A percentile compares a stretch with the other conserved stretches of the same genome.
Conservation (phyloP, 1,139 yeast species). For the Yamadazyma triangularis region DNA sequence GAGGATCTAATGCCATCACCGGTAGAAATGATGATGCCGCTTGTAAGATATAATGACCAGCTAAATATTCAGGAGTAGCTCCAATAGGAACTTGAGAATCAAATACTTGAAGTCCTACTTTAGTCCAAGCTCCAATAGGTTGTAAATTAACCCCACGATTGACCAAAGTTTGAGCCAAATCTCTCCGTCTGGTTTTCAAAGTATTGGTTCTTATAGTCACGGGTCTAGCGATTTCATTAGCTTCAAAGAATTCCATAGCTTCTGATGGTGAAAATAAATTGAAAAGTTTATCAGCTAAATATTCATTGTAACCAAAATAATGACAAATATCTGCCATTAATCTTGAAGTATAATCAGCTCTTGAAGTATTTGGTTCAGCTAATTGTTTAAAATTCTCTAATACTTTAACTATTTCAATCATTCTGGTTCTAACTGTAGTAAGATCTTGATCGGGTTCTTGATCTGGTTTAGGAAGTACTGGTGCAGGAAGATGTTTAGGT, state of each 20-base stretch:
- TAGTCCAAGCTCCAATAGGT: conserved; percentile 97
- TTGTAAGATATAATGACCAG: conserved; percentile 96
- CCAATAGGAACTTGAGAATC: conserved; percentile 99
- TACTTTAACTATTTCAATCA: conserved; percentile 94
- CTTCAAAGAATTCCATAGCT: conserved; percentile 97
- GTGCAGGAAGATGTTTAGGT: conserved; percentile 62
- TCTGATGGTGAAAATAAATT: conserved; percentile 90
- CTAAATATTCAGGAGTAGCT: conserved; percentile 97
- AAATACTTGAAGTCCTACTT: conserved; percentile 93
- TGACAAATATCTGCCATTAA: conserved; percentile 80
- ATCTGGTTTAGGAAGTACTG: conserved; percentile 60
- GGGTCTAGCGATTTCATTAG: conserved; percentile 96
- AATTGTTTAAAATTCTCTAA: conserved; percentile 82
- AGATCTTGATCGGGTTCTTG: conserved; percentile 68
- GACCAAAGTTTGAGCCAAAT: conserved; percentile 89
- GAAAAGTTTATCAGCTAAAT: conserved; percentile 89
- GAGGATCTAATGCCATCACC: conserved; percentile 95
- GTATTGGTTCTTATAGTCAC: conserved; percentile 96
- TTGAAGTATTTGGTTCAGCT: conserved; percentile 81
- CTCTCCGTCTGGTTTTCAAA: conserved; percentile 89
- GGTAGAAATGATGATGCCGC: conserved; percentile 98
- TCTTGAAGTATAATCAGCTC: conserved; percentile 76
- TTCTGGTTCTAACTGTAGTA: conserved; percentile 82
- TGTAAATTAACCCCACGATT: conserved; percentile 96
- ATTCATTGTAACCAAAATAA: conserved; percentile 95